These are phyloP conservation scores for Irpex rosettiformis DNA, from an alignment of 1,284 basidiomycete genomes.

Conservation along the genomic window DNA sequence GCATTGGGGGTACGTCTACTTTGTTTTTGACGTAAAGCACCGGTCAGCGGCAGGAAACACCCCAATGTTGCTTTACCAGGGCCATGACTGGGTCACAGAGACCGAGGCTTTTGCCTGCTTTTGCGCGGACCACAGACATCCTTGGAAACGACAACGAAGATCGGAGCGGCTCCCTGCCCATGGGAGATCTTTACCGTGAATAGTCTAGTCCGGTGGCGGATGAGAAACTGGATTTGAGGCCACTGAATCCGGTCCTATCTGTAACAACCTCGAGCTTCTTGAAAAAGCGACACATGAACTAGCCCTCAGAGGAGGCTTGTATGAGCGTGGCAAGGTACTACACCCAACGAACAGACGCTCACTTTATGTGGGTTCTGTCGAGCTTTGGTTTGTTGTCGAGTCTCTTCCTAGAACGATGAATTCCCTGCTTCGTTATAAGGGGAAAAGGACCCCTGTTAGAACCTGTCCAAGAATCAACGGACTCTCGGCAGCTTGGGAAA, in stretches of 20 bases:
- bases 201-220: background rate
- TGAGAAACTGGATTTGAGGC: background rate
- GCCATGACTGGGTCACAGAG: background rate
- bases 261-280: background rate
- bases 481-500: too few relatives aligned
- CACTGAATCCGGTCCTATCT: background rate
- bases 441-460: too few relatives aligned
- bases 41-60: background rate
- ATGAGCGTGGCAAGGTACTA: background rate
- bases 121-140: background rate
- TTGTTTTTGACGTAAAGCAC: background rate
- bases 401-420: too few relatives aligned
- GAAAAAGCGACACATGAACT: background rate
- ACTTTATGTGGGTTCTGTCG: too few relatives aligned
- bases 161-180: background rate
- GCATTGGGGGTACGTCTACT: background rate
- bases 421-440: too few relatives aligned
- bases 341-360: background rate
- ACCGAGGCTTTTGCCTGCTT: background rate
- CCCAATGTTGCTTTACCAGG: background rate
- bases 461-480: too few relatives aligned
- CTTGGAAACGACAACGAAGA: background rate
- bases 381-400: too few relatives aligned
- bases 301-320: background rate
- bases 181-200: conserved; percentile 1